Conservation (phyloP, 202 grass and related monocot genomes). For the Schoenoplectus tabernaemontani region DNA sequence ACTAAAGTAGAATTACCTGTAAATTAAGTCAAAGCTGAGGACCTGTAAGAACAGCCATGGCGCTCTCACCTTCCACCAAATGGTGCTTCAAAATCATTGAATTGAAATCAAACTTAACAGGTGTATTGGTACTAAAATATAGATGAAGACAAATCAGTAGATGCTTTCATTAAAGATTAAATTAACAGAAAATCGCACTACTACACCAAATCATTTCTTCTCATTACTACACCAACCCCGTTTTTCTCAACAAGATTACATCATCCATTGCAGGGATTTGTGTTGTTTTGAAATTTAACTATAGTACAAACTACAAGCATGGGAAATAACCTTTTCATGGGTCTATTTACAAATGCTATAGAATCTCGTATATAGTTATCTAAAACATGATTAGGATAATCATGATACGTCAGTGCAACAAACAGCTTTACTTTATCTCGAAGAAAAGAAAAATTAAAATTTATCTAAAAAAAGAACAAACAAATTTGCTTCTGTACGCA, state of each 20-base stretch:
- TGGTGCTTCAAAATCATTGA: conserved; percentile 5
- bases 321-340: not conserved
- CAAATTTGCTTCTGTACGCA: not conserved
- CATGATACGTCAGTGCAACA: not conserved
- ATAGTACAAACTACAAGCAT: not conserved
- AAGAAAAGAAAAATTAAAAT: too few species aligned
- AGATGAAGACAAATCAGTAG: not conserved
- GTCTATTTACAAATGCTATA: not conserved
- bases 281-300: not conserved
- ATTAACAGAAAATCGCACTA: not conserved
- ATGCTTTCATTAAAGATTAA: not conserved
- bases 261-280: not conserved
- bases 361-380: not conserved
- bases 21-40: not conserved
- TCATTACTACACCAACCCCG: too few species aligned
- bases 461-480: too few species aligned
- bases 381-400: not conserved
- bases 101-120: conserved; percentile 3
- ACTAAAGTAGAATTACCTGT: conserved; percentile 5
- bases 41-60: not conserved
- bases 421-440: too few species aligned
- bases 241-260: too few species aligned
- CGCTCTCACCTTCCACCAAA: not conserved
- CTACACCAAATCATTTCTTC: not conserved
- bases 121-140: conserved; percentile 11